Percentiles rank a stretch among this genome's conserved stretches.
Conservation (phyloP, 148 eudicot genomes). For the Polygonum maritimum region DNA sequence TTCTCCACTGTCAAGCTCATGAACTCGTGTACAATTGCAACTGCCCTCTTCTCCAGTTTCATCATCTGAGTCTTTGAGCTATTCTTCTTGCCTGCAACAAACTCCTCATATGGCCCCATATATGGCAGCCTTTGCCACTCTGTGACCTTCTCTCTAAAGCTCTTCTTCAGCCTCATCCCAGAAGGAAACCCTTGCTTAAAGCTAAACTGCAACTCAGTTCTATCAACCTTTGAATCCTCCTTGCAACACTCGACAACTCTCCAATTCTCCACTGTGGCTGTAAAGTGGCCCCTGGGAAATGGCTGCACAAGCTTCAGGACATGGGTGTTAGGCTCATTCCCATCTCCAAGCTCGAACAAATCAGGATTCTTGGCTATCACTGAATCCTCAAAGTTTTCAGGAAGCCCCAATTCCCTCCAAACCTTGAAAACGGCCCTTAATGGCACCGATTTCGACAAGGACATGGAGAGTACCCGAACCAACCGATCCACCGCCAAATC, state of each 20-base stretch:
- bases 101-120: conserved; percentile 63
- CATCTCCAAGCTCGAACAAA: conserved; percentile 49
- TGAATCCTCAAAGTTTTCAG: conserved; percentile 87
- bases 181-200: conserved; percentile 88
- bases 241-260: conserved; percentile 70
- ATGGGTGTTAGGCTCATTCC: conserved; percentile 74
- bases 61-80: conserved; percentile 37
- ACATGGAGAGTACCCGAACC: conserved; percentile 62
- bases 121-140: conserved; percentile 77
- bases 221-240: conserved; percentile 49
- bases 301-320: conserved; percentile 37
- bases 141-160: conserved; percentile 61
- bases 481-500: conserved; percentile 43
- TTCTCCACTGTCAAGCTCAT: conserved; percentile 92
- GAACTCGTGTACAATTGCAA: conserved; percentile 89
- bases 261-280: conserved; percentile 72
- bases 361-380: conserved; percentile 47
- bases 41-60: conserved; percentile 72
- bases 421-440: conserved; percentile 78
- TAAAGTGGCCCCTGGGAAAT: conserved; percentile 30
- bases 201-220: conserved; percentile 50
- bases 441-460: conserved; percentile 44
- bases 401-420: conserved; percentile 82
- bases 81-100: conserved; percentile 35
- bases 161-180: conserved; percentile 69